Evolutionary conservation across 202 grass and related monocot genomes (phyloP).

Genomic region (Setaria viridis): DNA sequence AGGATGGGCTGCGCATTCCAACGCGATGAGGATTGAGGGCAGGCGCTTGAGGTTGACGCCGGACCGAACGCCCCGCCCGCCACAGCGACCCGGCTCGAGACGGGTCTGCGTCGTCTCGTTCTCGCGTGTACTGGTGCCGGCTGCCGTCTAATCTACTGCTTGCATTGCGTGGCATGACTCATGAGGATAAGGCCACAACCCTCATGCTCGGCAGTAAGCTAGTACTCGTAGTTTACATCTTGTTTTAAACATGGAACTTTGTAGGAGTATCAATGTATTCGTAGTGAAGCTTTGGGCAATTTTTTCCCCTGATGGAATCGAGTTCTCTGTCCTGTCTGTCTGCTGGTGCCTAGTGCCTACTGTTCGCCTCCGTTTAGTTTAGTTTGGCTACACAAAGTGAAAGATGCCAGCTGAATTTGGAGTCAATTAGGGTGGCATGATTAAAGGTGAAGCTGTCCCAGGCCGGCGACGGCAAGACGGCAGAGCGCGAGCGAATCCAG

Average conservation of each 20-base stretch:
- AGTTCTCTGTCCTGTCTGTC: not conserved
- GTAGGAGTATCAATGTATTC: not conserved
- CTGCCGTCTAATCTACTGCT: not conserved
- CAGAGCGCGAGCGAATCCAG: constrained; percentile 41
- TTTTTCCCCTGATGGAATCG: not conserved
- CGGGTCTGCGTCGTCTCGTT: not conserved
- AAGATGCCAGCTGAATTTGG: not conserved
- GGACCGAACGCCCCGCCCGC: constrained; percentile 50
- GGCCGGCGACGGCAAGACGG: constrained; percentile 9
- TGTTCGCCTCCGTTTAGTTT: not conserved
- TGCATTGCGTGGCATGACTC: not conserved
- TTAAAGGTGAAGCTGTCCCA: constrained; percentile 28
- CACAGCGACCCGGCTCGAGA: not conserved
- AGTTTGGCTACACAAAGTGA: not conserved
- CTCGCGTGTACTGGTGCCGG: not conserved
- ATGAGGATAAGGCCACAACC: not conserved
- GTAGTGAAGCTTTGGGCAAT: not conserved
- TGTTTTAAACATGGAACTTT: not conserved
- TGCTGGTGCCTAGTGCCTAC: not conserved
- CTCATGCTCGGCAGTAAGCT: not conserved
- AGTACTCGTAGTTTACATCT: not conserved
- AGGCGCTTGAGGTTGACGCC: constrained; percentile 44
- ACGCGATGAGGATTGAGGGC: constrained; percentile 11
- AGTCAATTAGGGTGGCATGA: constrained; percentile 30
- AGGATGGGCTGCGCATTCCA: constrained; percentile 32